Evolutionary conservation across 2,329 filamentous ascomycete genomes (phyloP).

Genomic region (Colletotrichum sp.): DNA sequence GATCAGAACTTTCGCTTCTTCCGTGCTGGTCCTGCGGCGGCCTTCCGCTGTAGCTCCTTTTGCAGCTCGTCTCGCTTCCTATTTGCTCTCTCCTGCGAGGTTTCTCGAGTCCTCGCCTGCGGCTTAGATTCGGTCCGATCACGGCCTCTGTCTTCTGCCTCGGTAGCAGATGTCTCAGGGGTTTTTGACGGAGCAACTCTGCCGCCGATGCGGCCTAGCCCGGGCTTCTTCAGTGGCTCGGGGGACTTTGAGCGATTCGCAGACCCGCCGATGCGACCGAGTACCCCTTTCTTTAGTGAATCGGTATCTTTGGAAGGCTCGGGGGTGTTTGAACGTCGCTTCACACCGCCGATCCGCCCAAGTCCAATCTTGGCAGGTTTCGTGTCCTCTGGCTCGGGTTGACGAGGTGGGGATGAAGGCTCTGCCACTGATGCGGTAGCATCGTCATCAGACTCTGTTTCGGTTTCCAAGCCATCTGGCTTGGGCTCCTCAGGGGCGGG

Average conservation of each 20-base stretch:
- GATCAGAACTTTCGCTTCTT: slow-evolving; percentile 61
- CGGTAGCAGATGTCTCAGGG: neutral
- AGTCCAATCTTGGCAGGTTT: neutral
- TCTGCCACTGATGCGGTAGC: neutral
- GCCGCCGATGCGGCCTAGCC: slow-evolving; percentile 39
- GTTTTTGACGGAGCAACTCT: neutral
- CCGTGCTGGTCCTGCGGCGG: slow-evolving; percentile 52
- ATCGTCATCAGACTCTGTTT: slow-evolving; percentile 44
- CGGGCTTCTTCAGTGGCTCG: slow-evolving; percentile 16
- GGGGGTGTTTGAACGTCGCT: neutral
- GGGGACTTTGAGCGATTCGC: slow-evolving; percentile 15
- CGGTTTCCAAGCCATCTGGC: slow-evolving; percentile 43
- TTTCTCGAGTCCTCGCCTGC: slow-evolving; percentile 41
- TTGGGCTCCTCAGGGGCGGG: slow-evolving; percentile 19
- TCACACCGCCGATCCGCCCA: neutral
- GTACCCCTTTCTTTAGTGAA: slow-evolving; percentile 30
- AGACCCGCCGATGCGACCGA: slow-evolving; percentile 47
- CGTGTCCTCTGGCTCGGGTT: neutral
- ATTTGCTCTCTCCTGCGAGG: slow-evolving; percentile 50
- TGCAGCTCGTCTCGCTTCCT: slow-evolving; percentile 56
- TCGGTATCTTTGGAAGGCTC: slow-evolving; percentile 25
- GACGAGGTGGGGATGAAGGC: neutral
- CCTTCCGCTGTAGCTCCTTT: slow-evolving; percentile 53
- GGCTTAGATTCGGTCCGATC: slow-evolving; percentile 24
- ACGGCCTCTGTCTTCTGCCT: neutral